Base-by-base conservation (phyloP, 805 yeast genomes). In the Candida hungchunana region DNA sequence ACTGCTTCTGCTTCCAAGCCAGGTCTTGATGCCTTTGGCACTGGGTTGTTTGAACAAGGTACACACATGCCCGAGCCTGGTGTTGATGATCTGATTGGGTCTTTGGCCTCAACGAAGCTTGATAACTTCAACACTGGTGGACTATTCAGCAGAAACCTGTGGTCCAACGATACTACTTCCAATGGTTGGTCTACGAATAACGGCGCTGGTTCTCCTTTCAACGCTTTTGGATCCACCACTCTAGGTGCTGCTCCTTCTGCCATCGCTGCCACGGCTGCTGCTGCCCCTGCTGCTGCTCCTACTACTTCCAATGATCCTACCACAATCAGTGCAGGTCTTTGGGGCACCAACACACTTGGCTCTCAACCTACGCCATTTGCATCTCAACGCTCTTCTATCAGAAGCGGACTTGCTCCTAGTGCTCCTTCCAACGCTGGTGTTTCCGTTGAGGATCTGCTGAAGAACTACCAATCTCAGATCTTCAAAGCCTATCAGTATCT, bases 81-180 rank as follows among this genome's bases (percentile, higher is more conserved):
- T 22, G 34, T 37, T 18, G 33, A 37, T 24, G 40, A 37, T 10
- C 13, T 37, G 16, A 29, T 32, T 12, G 13, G 25, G n/a, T 29
- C 36, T 2, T 13, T 37, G 12, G 31, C 36, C 2, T 37, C 40
- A 2, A 32, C 40, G 5, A 28, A 32, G 9, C 40, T 37, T 19
- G 40, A 37, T 15, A 32, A 24, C 24, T 37, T 37, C 34, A 37
- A 26, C 31, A 30, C 19, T 26, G 31, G 34, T 18, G 41, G 40
- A 4, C 11, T 37, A 13, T 37, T 33, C 5, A 33, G 38, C 10
- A 27, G 37, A 18, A 31, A 36, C 26, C 19, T 33, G 24, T 38
- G 37, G 37, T 21, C 19, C 11, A 29, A 15, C 18, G 31, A 37
- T 27, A 28, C 21, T 10, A 12, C 14, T 11, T 20, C 34, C n/a